These are phyloP conservation scores for Phytopythium kandeliae DNA, from an alignment of 352 stramenopile species.

Conservation along the genomic window DNA sequence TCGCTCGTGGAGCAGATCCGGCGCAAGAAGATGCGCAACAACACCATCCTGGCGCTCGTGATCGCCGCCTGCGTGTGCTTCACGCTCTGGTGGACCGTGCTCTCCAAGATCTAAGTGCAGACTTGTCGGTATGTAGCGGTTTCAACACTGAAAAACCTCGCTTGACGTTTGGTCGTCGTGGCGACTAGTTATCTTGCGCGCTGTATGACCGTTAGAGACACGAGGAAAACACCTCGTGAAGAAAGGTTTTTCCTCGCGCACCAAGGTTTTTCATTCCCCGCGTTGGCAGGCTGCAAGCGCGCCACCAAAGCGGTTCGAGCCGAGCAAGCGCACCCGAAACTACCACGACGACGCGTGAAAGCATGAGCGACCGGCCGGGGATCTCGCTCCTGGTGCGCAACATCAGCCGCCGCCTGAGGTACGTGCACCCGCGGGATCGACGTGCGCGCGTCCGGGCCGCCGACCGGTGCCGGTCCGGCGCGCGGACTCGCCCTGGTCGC, in stretches of 20 bases:
- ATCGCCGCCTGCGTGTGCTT: slow-evolving; percentile 96
- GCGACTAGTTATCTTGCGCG: no score
- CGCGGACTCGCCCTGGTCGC: not conserved
- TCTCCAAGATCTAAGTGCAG: slow-evolving; percentile 52
- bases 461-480: not conserved
- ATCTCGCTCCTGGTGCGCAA: slow-evolving; percentile 94
- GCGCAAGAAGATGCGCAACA: slow-evolving; percentile 96
- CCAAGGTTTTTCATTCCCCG: no score
- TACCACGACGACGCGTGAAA: slow-evolving; percentile 9
- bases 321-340: slow-evolving; percentile 14
- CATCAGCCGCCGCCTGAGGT: slow-evolving; percentile 86
- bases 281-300: not conserved
- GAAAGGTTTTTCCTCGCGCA: not conserved
- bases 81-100: slow-evolving; percentile 93
- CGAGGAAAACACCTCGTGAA: no score
- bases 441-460: not conserved
- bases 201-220: no score
- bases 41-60: slow-evolving; percentile 94
- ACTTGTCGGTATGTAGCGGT: not conserved
- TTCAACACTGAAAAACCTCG: no score
- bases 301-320: slow-evolving; percentile 3
- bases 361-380: slow-evolving; percentile 48
- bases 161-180: no score
- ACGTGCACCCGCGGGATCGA: slow-evolving; percentile 4
- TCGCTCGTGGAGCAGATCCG: slow-evolving; percentile 95